These are phyloP conservation scores for Geranium incanum DNA, from an alignment of 441 rosid genomes.

Conservation along the genomic window DNA sequence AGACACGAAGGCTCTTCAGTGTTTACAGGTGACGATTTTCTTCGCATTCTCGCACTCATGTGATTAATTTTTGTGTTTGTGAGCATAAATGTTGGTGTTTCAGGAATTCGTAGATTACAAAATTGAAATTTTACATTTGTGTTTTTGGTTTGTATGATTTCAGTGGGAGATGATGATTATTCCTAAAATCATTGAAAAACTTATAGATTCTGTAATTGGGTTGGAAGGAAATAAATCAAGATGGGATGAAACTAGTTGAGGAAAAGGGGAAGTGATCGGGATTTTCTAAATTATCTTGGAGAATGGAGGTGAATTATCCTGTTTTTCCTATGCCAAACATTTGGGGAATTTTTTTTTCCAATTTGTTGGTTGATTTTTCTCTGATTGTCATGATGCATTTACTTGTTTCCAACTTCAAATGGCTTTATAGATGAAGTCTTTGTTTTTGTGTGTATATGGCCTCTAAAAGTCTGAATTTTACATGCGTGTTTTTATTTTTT, in stretches of 20 bases:
- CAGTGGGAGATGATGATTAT: background rate
- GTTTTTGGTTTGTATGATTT: slow-evolving; percentile 7
- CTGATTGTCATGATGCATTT: background rate
- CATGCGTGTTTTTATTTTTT: background rate
- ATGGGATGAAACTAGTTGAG: background rate
- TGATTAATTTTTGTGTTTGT: background rate
- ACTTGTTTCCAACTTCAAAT: background rate
- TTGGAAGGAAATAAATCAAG: background rate
- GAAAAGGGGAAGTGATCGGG: background rate
- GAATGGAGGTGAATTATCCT: background rate
- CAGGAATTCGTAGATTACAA: background rate
- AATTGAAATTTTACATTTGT: background rate
- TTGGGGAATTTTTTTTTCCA: no score
- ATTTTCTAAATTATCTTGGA: background rate
- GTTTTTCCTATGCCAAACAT: background rate
- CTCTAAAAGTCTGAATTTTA: slow-evolving; percentile 26
- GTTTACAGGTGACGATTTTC: slow-evolving; percentile 40
- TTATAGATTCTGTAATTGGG: slow-evolving; percentile 1
- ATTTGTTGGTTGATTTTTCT: background rate
- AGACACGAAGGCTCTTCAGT: slow-evolving; percentile 68
- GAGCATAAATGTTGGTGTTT: background rate
- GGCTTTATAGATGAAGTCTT: background rate
- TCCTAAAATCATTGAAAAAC: background rate
- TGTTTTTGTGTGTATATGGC: background rate
- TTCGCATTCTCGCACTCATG: background rate